A percentile compares a stretch with the other conserved stretches of the same genome.
These are phyloP conservation scores for Debaryomyces sp. DNA, from an alignment of 1,139 yeast genomes.

Conservation along the genomic window DNA sequence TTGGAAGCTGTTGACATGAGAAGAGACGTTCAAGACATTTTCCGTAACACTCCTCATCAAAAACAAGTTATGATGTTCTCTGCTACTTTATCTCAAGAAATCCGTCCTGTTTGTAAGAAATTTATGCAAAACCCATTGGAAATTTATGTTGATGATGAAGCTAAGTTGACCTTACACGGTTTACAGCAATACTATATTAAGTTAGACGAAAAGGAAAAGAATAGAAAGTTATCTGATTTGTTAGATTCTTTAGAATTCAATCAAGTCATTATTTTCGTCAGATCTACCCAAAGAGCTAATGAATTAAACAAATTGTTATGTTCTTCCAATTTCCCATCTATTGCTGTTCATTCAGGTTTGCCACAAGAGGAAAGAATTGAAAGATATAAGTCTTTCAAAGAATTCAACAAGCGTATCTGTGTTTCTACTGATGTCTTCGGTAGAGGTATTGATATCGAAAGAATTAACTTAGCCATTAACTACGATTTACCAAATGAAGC, in stretches of 20 bases:
- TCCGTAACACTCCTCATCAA: slow-evolving; percentile 97
- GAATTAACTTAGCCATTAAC: slow-evolving; percentile 96
- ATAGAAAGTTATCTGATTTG: slow-evolving; percentile 88
- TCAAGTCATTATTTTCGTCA: slow-evolving; percentile 96
- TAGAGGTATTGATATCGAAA: slow-evolving; percentile 99
- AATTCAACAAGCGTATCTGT: slow-evolving; percentile 97
- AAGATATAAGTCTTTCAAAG: slow-evolving; percentile 94
- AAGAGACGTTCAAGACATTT: slow-evolving; percentile 97
- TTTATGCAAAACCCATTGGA: slow-evolving; percentile 98
- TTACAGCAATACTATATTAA: slow-evolving; percentile 95
- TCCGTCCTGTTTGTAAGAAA: slow-evolving; percentile 96
- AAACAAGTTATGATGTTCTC: slow-evolving; percentile 99
- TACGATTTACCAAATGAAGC: slow-evolving; percentile 92
- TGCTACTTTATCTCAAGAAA: slow-evolving; percentile 92
- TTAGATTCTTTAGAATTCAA: slow-evolving; percentile 95
- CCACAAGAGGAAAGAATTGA: slow-evolving; percentile 98
- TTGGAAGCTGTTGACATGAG: slow-evolving; percentile 93
- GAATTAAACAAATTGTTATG: slow-evolving; percentile 87
- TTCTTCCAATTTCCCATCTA: slow-evolving; percentile 95
- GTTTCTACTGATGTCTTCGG: slow-evolving; percentile 98
- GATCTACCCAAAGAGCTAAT: slow-evolving; percentile 88
- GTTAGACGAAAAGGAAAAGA: slow-evolving; percentile 88
- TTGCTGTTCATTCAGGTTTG: slow-evolving; percentile 94
- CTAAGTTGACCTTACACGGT: slow-evolving; percentile 96
- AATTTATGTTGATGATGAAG: slow-evolving; percentile 96